These are phyloP conservation scores for Pythium periplocum DNA, from an alignment of 352 stramenopile species.

Conservation along the genomic window DNA sequence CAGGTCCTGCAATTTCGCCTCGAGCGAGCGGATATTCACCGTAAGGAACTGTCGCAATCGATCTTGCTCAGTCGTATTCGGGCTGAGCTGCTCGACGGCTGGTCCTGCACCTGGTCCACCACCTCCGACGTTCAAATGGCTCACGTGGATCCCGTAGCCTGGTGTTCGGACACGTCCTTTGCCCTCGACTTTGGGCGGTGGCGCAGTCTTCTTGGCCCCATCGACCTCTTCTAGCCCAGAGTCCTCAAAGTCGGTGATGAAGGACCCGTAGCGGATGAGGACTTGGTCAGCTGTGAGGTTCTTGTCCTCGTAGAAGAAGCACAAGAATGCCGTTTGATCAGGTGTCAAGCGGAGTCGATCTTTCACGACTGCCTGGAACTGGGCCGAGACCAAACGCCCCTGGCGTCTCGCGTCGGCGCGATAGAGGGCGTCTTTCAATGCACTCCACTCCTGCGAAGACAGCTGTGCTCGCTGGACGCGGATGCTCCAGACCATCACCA, in stretches of 20 bases:
- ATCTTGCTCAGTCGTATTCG: conserved; percentile 33
- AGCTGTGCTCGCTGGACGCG: conserved; percentile 49
- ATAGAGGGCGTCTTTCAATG: conserved; percentile 53
- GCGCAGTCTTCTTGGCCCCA: conserved; percentile 2
- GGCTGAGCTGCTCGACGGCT: conserved; percentile 6
- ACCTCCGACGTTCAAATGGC: not conserved
- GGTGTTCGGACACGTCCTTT: conserved; percentile 23
- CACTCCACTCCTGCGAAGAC: conserved; percentile 25
- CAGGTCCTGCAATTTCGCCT: conserved; percentile 26
- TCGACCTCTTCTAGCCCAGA: conserved; percentile 38
- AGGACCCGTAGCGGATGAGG: conserved; percentile 65
- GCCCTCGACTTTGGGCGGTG: conserved; percentile 10
- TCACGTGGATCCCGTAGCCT: conserved; percentile 19
- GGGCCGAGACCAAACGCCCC: conserved; percentile 37
- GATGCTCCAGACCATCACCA: conserved; percentile 69
- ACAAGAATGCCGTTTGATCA: conserved; percentile 62
- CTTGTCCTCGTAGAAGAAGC: conserved; percentile 76
- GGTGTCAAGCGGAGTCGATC: conserved; percentile 41
- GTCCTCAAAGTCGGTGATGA: conserved; percentile 70
- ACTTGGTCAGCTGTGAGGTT: conserved; percentile 49
- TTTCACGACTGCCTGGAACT: conserved; percentile 46
- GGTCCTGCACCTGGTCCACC: not conserved
- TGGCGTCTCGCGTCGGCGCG: conserved; percentile 38
- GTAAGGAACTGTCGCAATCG: conserved; percentile 39
- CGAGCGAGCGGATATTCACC: conserved; percentile 32